A percentile compares a stretch with the other conserved stretches of the same genome.
phyloP scores from a whole-genome alignment of 805 yeast genomes.

The Kurtzmaniella fragi region DNA sequence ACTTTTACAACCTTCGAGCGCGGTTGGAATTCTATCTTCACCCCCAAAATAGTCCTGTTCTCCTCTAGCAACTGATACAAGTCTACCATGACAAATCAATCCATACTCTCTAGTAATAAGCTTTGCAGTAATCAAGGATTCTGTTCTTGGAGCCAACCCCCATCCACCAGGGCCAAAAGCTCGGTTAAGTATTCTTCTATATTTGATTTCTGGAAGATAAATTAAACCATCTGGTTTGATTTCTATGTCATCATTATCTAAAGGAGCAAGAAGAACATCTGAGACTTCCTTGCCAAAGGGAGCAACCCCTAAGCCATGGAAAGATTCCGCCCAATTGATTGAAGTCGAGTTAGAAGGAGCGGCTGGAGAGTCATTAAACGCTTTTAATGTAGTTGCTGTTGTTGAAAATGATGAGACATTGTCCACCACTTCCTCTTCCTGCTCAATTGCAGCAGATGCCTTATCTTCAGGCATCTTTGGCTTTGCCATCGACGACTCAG shows the following conservation, averaged over 20 bases:
- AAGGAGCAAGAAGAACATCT: slow-evolving; percentile 53
- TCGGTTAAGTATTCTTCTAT: slow-evolving; percentile 78
- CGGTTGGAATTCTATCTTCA: slow-evolving; percentile 85
- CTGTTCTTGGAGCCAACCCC: slow-evolving; percentile 94
- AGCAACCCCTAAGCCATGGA: slow-evolving; percentile 77
- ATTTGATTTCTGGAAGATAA: slow-evolving; percentile 92
- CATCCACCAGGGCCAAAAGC: slow-evolving; percentile 99
- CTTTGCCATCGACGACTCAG: background rate
- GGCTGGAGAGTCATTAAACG: slow-evolving; percentile 21
- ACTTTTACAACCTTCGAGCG: slow-evolving; percentile 94
- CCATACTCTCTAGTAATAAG: slow-evolving; percentile 88
- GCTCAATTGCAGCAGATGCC: background rate
- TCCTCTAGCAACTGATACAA: slow-evolving; percentile 90
- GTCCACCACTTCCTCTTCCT: background rate
- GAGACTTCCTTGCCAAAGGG: slow-evolving; percentile 64
- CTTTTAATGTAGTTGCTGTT: background rate
- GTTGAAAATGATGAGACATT: background rate
- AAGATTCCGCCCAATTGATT: slow-evolving; percentile 81
- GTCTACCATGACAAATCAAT: slow-evolving; percentile 76
- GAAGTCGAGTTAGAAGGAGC: slow-evolving; percentile 11
- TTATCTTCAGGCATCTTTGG: background rate
- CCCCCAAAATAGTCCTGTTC: slow-evolving; percentile 86
- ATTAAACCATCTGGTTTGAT: slow-evolving; percentile 93
- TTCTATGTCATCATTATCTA: slow-evolving; percentile 76
- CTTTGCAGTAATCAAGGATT: slow-evolving; percentile 68